Conservation (phyloP, 495 filamentous ascomycete genomes). For the Podospora australis region DNA sequence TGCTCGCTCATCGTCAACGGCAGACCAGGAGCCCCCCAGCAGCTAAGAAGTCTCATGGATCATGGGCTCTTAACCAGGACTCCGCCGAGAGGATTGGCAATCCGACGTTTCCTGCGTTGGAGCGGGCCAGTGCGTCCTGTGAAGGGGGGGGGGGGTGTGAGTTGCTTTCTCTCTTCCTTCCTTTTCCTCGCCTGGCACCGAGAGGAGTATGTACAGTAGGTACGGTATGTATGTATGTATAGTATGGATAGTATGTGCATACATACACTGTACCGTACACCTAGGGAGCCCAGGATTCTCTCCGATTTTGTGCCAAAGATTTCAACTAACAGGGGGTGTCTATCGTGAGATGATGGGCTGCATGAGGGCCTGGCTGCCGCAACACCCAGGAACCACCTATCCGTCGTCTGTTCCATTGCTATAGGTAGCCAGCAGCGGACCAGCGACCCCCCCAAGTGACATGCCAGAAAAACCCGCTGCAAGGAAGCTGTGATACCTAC, state of each 20-base stretch:
- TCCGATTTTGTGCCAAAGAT: not conserved
- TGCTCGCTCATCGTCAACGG: conserved; percentile 21
- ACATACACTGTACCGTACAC: no score
- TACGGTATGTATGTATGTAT: no score
- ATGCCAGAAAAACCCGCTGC: no score
- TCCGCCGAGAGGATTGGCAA: conserved; percentile 5
- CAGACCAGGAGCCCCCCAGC: conserved; percentile 19
- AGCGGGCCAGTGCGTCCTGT: conserved; percentile 24
- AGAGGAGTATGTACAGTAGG: no score
- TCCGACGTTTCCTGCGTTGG: conserved; percentile 12
- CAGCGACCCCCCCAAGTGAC: no score
- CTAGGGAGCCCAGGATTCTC: not conserved
- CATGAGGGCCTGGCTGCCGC: no score
- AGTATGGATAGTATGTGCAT: no score
- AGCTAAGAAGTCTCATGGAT: conserved; percentile 19
- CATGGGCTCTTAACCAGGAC: conserved; percentile 12
- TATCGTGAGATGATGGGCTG: not conserved
- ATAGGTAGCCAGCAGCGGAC: no score
- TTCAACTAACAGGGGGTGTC: conserved; percentile 3
- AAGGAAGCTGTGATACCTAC: no score
- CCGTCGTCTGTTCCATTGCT: no score
- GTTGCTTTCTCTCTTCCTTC: not conserved
- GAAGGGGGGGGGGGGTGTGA: conserved; percentile 4
- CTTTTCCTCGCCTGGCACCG: no score
- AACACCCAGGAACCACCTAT: no score